Evolutionary conservation across 2,329 filamentous ascomycete genomes (phyloP).

Genomic region (Cryphonectria nitschkei): DNA sequence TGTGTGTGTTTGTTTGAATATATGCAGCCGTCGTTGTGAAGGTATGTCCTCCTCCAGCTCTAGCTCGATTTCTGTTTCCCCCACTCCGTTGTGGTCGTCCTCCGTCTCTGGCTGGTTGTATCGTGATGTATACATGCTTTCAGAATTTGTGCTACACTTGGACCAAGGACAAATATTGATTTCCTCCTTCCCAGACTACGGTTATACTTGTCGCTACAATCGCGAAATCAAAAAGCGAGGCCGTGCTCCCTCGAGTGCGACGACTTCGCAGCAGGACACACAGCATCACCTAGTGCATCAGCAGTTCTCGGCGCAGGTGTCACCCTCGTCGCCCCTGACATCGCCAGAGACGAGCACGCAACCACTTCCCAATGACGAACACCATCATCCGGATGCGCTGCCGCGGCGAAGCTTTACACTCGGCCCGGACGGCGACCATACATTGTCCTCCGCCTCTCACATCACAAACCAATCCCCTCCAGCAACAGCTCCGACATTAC

Average conservation of each 20-base stretch:
- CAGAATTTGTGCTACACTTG: neutral
- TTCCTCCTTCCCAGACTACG: slow-evolving; percentile 38
- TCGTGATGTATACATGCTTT: neutral
- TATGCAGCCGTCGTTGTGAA: slow-evolving; percentile 42
- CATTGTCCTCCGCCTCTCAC: slow-evolving; percentile 9
- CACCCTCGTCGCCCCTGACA: slow-evolving; percentile 24
- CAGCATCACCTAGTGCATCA: slow-evolving; percentile 7
- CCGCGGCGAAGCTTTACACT: slow-evolving; percentile 19
- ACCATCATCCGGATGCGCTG: slow-evolving; percentile 7
- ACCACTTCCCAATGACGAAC: slow-evolving; percentile 16
- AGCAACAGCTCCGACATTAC: neutral
- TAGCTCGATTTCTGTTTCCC: neutral
- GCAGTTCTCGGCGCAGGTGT: slow-evolving; percentile 14
- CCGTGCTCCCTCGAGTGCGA: slow-evolving; percentile 35
- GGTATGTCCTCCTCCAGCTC: slow-evolving; percentile 34
- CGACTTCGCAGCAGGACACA: neutral
- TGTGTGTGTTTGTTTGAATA: slow-evolving; percentile 7
- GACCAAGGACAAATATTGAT: slow-evolving; percentile 1
- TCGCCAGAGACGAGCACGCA: slow-evolving; percentile 24
- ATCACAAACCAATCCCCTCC: slow-evolving; percentile 18
- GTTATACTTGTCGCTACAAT: slow-evolving; percentile 43
- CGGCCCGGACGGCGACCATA: slow-evolving; percentile 12
- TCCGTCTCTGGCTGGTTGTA: neutral
- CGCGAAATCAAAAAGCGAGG: slow-evolving; percentile 44
- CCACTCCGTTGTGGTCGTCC: too few relatives aligned